phyloP scores from a whole-genome alignment of 108 stramenopile species.

The Nannochloropsis salina region DNA sequence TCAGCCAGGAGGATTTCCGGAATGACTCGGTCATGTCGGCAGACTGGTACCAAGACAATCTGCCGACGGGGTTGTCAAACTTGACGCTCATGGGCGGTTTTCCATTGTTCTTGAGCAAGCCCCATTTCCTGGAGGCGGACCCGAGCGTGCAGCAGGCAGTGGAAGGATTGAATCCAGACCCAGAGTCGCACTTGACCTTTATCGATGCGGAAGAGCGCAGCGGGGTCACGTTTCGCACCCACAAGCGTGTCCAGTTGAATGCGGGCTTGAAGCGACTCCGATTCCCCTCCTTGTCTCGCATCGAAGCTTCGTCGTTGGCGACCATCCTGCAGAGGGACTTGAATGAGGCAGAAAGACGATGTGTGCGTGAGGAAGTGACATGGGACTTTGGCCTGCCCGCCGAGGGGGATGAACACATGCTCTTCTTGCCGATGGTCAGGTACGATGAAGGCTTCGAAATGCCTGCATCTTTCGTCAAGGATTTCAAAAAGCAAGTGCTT shows the following conservation, averaged over 20 bases:
- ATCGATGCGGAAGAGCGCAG: constrained; percentile 9
- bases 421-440: background rate
- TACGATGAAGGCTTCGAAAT: constrained; percentile 7
- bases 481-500: background rate
- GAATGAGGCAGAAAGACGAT: background rate
- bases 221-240: background rate
- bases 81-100: background rate
- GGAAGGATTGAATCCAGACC: background rate
- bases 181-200: background rate
- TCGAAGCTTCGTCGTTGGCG: background rate
- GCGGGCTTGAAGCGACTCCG: background rate
- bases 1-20: background rate
- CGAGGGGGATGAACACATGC: background rate
- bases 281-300: background rate
- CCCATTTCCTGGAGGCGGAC: background rate
- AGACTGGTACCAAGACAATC: background rate
- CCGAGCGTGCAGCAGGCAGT: background rate
- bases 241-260: background rate
- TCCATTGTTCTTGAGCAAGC: background rate
- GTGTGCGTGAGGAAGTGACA: background rate
- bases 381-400: background rate
- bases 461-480: background rate
- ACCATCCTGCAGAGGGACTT: background rate
- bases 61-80: constrained; percentile 3
- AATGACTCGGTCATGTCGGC: background rate